These are phyloP conservation scores for Colletotrichum lupini DNA, from an alignment of 2,329 filamentous ascomycete genomes.

Conservation along the genomic window DNA sequence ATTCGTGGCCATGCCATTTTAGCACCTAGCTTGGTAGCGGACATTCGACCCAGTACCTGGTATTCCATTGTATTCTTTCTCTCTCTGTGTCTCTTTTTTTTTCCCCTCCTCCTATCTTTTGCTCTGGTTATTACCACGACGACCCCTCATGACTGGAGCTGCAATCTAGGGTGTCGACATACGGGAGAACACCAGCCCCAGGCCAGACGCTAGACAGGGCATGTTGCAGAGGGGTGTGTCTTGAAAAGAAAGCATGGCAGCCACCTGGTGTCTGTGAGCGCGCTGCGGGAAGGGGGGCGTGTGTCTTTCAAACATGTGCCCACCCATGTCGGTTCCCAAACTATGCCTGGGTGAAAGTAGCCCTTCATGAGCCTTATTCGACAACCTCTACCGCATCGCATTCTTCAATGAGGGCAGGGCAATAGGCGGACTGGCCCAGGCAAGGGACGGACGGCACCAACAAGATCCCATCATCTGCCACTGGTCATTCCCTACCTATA, in stretches of 20 bases:
- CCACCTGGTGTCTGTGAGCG: slow-evolving; percentile 33
- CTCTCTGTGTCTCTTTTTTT: not conserved
- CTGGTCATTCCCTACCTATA: slow-evolving; percentile 29
- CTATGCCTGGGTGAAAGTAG: slow-evolving; percentile 30
- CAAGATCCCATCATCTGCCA: slow-evolving; percentile 29
- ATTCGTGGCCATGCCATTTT: slow-evolving; percentile 56
- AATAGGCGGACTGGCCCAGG: slow-evolving; percentile 29
- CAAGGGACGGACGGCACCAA: slow-evolving; percentile 30
- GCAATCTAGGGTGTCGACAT: slow-evolving; percentile 24
- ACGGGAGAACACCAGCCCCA: slow-evolving; percentile 31
- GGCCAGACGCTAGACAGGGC: slow-evolving; percentile 24
- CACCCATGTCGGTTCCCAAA: slow-evolving; percentile 36
- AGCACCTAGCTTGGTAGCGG: slow-evolving; percentile 43
- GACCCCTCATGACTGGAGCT: slow-evolving; percentile 24
- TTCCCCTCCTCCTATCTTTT: not conserved
- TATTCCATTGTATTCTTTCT: slow-evolving; percentile 40
- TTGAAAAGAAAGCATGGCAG: slow-evolving; percentile 35
- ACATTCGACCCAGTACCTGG: slow-evolving; percentile 47
- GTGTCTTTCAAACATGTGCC: slow-evolving; percentile 35
- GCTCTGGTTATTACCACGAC: not conserved
- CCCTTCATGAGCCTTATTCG: slow-evolving; percentile 35
- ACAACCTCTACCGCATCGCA: slow-evolving; percentile 35
- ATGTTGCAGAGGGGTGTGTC: slow-evolving; percentile 16
- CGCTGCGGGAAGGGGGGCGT: slow-evolving; percentile 21
- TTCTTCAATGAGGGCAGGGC: slow-evolving; percentile 36